A percentile compares a stretch with the other conserved stretches of the same genome.
These are phyloP conservation scores for Fusarium continuum DNA, from an alignment of 2,329 filamentous ascomycete species.

Conservation along the genomic window DNA sequence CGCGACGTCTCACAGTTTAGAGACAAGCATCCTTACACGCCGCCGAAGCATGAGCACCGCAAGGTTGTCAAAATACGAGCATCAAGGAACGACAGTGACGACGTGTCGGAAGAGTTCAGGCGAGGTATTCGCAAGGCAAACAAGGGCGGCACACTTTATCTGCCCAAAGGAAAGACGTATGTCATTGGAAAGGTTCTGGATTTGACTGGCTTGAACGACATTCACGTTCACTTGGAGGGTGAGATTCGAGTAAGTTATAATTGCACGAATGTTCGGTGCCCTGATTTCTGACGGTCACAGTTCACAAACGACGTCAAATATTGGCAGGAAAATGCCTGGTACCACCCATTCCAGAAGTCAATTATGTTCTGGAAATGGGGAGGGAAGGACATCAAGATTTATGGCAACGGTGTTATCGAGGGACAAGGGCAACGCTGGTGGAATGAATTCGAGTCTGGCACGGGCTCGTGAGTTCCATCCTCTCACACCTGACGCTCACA, in stretches of 20 bases:
- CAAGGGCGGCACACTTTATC: constrained; percentile 64
- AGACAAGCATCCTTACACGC: constrained; percentile 24
- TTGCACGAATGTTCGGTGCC: rapidly evolving
- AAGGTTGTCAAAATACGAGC: constrained; percentile 25
- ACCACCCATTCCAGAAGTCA: constrained; percentile 57
- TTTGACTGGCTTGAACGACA: constrained; percentile 64
- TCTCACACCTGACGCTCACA: neutral
- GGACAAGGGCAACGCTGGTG: constrained; percentile 55
- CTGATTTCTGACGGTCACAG: constrained; percentile 2
- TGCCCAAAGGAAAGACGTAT: constrained; percentile 63
- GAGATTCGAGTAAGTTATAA: constrained; percentile 51
- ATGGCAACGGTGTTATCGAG: constrained; percentile 64
- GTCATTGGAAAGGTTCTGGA: constrained; percentile 68
- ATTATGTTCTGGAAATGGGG: constrained; percentile 73
- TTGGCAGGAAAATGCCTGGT: constrained; percentile 55
- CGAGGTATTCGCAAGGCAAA: constrained; percentile 65
- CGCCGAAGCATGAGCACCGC: constrained; percentile 10
- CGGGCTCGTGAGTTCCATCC: constrained; percentile 12
- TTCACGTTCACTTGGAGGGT: constrained; percentile 67
- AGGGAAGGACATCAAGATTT: constrained; percentile 68
- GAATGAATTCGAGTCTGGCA: constrained; percentile 34
- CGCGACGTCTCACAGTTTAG: constrained; percentile 26
- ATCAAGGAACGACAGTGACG: constrained; percentile 63
- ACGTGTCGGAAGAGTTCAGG: constrained; percentile 65
- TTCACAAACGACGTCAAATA: constrained; percentile 56